Base-by-base conservation (phyloP, 805 yeast genomes). In the Saturnispora hagleri region DNA sequence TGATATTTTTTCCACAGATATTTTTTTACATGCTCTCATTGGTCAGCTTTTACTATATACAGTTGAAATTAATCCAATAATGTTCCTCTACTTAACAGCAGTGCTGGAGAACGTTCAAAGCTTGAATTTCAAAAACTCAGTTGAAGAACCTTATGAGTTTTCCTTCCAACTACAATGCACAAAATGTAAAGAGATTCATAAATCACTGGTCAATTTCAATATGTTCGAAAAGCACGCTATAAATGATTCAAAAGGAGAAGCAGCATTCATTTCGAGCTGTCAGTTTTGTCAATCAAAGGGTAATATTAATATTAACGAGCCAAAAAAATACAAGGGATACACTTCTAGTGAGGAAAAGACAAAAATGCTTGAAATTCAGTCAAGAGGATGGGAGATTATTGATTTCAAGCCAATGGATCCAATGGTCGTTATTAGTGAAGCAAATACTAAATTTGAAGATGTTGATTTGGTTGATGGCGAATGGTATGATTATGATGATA, bases 401-500 rank as follows among this genome's bases (percentile, higher is more conserved):
- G 79, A 79, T 51, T 89, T 89, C 57, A 65, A 79, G 17, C 86
- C 95, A 2, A 76, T 60, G 36, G 93, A 91, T 0, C 66, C 53
- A 5, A 85, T 85, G 63, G 59, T 63, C 31, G 72, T 68, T 5
- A 31, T 24, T 5, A 26, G 20, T 15, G 81, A 77, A 13, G 64
- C 78, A 2, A 22, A 27, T 13, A 43, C 54, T 0, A 18, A 8
- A 2, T 58, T 58, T 24, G 46, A 43, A 10, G 62, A 60, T 2
- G 76, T 89, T 26, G 93, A 85, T 51, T 70, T 89, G 28, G 77
- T 73, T 36, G 96, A 87, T 26, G 81, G 79, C 50, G 98, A 93
- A 63, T 90, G 96, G 90, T 93, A 83, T 63, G 99, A 93, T 61
- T 93, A 90, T 63, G 98, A 93, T 65, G 98, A 93, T 52, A 79